Evolutionary conservation across 768 basidiomycete species (phyloP).

Genomic region (Tulasnella sp.): DNA sequence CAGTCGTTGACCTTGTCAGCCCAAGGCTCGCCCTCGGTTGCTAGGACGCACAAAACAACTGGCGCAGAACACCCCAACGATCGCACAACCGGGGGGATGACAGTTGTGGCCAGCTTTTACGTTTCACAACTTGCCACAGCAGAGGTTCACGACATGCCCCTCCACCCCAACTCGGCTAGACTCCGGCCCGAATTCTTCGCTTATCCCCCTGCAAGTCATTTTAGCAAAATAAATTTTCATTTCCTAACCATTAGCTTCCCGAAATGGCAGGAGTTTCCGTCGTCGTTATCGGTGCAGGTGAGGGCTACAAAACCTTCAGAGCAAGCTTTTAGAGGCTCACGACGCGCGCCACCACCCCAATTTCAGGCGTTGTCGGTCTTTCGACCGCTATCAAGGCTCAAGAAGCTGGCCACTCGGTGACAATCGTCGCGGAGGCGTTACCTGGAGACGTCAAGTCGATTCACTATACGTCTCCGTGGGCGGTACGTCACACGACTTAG

Average conservation of each 20-base stretch:
- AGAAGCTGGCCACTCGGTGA: constrained; percentile 65
- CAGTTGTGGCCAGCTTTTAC: neutral
- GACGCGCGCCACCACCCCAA: neutral
- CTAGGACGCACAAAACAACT: no score
- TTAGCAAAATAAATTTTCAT: neutral
- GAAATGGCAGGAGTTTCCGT: constrained; percentile 35
- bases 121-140: neutral
- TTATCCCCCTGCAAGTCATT: neutral
- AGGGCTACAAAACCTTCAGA: constrained; percentile 8
- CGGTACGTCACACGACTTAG: constrained; percentile 52
- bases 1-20: no score
- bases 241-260: neutral
- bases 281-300: constrained; percentile 51
- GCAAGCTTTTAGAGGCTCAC: neutral
- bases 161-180: neutral
- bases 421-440: constrained; percentile 69
- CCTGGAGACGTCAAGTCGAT: constrained; percentile 75
- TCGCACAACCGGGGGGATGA: no score
- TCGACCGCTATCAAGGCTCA: constrained; percentile 75
- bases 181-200: neutral
- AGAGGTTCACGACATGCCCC: neutral
- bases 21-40: no score
- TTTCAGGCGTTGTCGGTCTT: constrained; percentile 72
- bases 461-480: constrained; percentile 81
- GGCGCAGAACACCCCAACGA: no score